Percentiles rank a stretch among this genome's conserved stretches.
phyloP scores from a whole-genome alignment of 176 grass and related monocot species.

The Carex scoparia region DNA sequence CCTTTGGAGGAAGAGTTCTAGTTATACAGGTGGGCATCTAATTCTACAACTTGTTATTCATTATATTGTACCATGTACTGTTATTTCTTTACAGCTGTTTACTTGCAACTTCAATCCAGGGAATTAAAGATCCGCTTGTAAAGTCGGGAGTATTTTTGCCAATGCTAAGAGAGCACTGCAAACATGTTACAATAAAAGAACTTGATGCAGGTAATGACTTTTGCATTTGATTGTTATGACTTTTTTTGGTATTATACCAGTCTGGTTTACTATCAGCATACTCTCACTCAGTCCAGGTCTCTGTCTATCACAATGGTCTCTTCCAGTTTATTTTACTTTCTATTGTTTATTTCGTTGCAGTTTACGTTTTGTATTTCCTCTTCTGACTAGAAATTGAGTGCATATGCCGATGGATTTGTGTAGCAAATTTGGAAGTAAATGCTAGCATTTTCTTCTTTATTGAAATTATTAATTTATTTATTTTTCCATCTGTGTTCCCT shows the following conservation, averaged over 20 bases:
- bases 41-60: slow-evolving; percentile 7
- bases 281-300: background rate
- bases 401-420: background rate
- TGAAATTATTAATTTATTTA: background rate
- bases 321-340: background rate
- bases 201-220: slow-evolving; percentile 64
- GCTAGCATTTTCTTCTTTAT: background rate
- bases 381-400: background rate
- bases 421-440: background rate
- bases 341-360: background rate
- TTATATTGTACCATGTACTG: slow-evolving; percentile 20
- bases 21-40: slow-evolving; percentile 56
- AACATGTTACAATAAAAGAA: slow-evolving; percentile 49
- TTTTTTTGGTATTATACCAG: background rate
- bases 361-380: background rate
- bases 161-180: slow-evolving; percentile 65
- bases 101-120: slow-evolving; percentile 36
- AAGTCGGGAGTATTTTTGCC: slow-evolving; percentile 68
- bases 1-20: slow-evolving; percentile 74
- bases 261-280: background rate
- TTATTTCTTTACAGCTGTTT: slow-evolving; percentile 14
- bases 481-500: background rate
- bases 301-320: background rate
- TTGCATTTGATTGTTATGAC: background rate
- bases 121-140: slow-evolving; percentile 73